Evolutionary conservation across 345 rosid species (phyloP).

Genomic region (Pugionium cornutum): DNA sequence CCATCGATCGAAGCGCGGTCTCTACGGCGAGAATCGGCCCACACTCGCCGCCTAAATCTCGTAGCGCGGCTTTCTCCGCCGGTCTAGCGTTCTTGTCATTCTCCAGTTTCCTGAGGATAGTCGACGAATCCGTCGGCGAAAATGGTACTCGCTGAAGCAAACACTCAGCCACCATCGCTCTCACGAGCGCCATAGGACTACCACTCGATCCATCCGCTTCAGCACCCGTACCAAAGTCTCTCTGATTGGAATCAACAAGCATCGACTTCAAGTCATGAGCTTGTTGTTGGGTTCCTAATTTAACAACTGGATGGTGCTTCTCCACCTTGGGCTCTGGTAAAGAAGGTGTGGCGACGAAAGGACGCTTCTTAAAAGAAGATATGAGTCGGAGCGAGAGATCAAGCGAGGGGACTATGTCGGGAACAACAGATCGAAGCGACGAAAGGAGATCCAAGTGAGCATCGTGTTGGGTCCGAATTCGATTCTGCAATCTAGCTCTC

Average conservation of each 20-base stretch:
- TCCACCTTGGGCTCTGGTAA: slow-evolving; percentile 58
- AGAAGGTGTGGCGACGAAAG: slow-evolving; percentile 66
- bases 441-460: slow-evolving; percentile 70
- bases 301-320: slow-evolving; percentile 25
- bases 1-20: slow-evolving; percentile 76
- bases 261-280: slow-evolving; percentile 33
- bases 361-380: slow-evolving; percentile 68
- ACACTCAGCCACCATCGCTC: slow-evolving; percentile 90
- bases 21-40: slow-evolving; percentile 82
- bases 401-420: slow-evolving; percentile 67
- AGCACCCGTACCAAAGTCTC: slow-evolving; percentile 25
- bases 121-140: slow-evolving; percentile 72
- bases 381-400: slow-evolving; percentile 74
- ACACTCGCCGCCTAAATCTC: slow-evolving; percentile 83
- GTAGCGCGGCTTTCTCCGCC: slow-evolving; percentile 72
- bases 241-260: slow-evolving; percentile 31
- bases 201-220: slow-evolving; percentile 48
- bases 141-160: slow-evolving; percentile 81
- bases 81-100: slow-evolving; percentile 65
- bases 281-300: slow-evolving; percentile 19
- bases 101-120: slow-evolving; percentile 85
- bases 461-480: slow-evolving; percentile 58
- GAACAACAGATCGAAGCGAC: slow-evolving; percentile 63
- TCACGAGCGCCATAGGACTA: slow-evolving; percentile 61
- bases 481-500: slow-evolving; percentile 67